Evolutionary conservation across 306 rosid species (phyloP).

Genomic region (Prunus mira): DNA sequence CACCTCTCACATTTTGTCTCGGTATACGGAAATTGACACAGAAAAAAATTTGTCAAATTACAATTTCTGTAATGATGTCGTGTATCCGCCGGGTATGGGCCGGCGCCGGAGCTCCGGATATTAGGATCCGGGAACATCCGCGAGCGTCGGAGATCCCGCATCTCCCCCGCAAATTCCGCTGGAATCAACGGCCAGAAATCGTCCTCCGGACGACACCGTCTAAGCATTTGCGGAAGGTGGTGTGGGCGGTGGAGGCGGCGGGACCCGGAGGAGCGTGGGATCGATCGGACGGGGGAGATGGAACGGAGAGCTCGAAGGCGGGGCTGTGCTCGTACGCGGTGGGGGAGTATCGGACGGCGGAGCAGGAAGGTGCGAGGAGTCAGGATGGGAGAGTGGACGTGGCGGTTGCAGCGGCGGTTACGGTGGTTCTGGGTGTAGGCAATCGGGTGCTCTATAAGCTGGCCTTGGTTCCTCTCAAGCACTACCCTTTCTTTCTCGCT

Average conservation of each 20-base stretch:
- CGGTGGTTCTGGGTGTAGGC: slow-evolving; percentile 82
- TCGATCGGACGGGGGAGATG: slow-evolving; percentile 31
- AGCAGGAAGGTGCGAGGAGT: slow-evolving; percentile 2
- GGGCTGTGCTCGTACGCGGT: slow-evolving; percentile 39
- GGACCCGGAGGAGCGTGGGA: slow-evolving; percentile 35
- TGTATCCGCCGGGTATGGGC: slow-evolving; percentile 33
- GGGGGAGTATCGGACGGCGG: slow-evolving; percentile 30
- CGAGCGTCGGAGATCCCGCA: neutral
- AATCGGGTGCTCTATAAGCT: slow-evolving; percentile 81
- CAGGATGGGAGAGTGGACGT: slow-evolving; percentile 50
- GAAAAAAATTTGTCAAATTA: neutral
- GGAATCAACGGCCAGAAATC: slow-evolving; percentile 6
- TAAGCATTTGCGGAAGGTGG: slow-evolving; percentile 4
- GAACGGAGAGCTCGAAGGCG: slow-evolving; percentile 4
- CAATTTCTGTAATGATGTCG: slow-evolving; percentile 28
- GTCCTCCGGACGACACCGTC: slow-evolving; percentile 20
- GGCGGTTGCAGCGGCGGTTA: slow-evolving; percentile 48
- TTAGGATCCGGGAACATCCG: slow-evolving; percentile 19
- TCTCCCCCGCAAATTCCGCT: slow-evolving; percentile 4
- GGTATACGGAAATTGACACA: neutral
- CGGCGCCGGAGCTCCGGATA: slow-evolving; percentile 21
- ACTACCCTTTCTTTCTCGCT: slow-evolving; percentile 88
- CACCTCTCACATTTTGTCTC: neutral
- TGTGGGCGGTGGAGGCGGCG: slow-evolving; percentile 35
- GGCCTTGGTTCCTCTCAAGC: slow-evolving; percentile 86